Conservation (phyloP, 2,329 filamentous ascomycete species). For the Calcarisporium arbuscula region DNA sequence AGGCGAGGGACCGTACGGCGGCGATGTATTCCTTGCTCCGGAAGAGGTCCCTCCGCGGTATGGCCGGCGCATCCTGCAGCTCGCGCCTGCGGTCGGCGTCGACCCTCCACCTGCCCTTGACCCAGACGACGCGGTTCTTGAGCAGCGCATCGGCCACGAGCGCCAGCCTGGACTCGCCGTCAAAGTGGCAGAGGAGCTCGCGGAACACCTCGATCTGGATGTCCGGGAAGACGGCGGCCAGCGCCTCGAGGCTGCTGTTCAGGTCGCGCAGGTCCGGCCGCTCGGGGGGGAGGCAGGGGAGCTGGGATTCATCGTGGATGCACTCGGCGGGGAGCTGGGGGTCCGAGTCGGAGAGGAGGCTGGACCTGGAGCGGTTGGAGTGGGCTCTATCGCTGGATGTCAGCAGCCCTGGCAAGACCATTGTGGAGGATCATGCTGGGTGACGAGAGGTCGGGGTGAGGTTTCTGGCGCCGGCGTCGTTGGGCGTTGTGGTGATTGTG, state of each 20-base stretch:
- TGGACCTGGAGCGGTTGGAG: constrained; percentile 23
- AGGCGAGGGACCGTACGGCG: constrained; percentile 61
- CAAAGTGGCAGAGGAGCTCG: constrained; percentile 70
- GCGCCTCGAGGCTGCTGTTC: constrained; percentile 61
- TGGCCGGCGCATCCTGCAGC: constrained; percentile 14
- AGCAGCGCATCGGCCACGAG: constrained; percentile 72
- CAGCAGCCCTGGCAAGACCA: constrained; percentile 45
- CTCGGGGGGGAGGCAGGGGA: constrained; percentile 41
- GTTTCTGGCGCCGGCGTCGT: too few relatives aligned
- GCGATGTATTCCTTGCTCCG: constrained; percentile 60
- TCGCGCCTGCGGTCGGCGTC: constrained; percentile 7
- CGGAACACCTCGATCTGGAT: constrained; percentile 77
- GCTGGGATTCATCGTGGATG: constrained; percentile 51
- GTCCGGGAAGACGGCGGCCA: constrained; percentile 70
- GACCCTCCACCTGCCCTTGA: constrained; percentile 60
- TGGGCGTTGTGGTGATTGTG: too few relatives aligned
- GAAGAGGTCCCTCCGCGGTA: constrained; percentile 60
- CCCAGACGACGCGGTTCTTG: constrained; percentile 63
- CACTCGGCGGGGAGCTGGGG: constrained; percentile 32
- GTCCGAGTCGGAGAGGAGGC: constrained; percentile 8
- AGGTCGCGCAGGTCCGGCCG: constrained; percentile 60
- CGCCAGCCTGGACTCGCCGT: constrained; percentile 68
- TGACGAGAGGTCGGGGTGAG: too few relatives aligned
- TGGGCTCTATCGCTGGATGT: constrained; percentile 33
- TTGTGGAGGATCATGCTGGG: constrained; percentile 34